Evolutionary conservation across 2,329 filamentous ascomycete genomes (phyloP), one percentile per base, ranked within the genome.

Genomic region (Penicillium brevicompactum): DNA sequence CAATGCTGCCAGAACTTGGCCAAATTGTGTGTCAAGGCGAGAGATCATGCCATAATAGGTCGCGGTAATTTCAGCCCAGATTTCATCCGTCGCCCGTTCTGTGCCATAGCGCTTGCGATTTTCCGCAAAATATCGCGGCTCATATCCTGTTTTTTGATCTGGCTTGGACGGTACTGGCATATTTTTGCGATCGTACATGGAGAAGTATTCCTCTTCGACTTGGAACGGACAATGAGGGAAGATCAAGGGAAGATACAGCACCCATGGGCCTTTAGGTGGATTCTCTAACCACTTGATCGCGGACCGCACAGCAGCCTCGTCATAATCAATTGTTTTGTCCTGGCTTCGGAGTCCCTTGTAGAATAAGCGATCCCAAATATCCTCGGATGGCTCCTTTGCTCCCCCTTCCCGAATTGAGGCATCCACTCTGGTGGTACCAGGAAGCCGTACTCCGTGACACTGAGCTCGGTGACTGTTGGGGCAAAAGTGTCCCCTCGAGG

Each of bases 41-140:
- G 76, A 69, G 5, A 80, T 78, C 77, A 80, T 81, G 14, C 78
- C 78, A 50, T 76, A 78, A 54, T 80, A 80, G 0, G 76, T 79
- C 0, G 75, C 77, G 32, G 68, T 76, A 22, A 81, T 68, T 57
- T 80, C 78, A 14, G 56, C 62, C 77, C 76, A 80, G 11, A 76
- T 70, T 37, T 77, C 76, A 3, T 66, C 60, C 0, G 75, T 79
- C 0, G 77, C 76, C 0, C 75, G 65, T 4, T 66, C 59, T 0
- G 75, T 78, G 1, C 74, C 75, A 42, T 79, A 78, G 24, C 31
- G 43, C 4, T 32, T 30, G 2, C 76, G 68, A 46, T 75, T 77
- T 0, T 63, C 59, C 41, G 70, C 64, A 73, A 79, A 76, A 56
- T 78, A 80, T 4, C 69, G 64, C 0, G 77, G 75, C 46, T 78